Conservation (phyloP, 192 early-diverging fungal species). For the Podila epigama region DNA sequence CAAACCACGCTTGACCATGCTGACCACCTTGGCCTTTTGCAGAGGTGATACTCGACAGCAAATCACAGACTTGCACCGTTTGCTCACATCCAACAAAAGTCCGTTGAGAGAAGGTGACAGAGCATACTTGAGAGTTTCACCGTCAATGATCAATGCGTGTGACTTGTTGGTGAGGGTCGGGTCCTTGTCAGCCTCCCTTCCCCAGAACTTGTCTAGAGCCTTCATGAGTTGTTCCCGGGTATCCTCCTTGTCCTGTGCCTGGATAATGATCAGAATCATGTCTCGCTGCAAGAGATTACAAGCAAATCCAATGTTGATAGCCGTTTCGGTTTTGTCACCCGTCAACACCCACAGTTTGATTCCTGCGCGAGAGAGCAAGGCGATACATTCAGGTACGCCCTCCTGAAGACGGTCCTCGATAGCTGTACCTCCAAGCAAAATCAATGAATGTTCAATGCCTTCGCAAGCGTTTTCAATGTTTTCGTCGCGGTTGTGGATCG, state of each 20-base stretch:
- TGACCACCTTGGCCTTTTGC: slow-evolving; percentile 97
- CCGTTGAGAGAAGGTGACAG: slow-evolving; percentile 66
- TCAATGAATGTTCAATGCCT: slow-evolving; percentile 79
- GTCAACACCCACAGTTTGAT: slow-evolving; percentile 98
- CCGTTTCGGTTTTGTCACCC: slow-evolving; percentile 97
- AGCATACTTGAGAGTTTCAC: slow-evolving; percentile 82
- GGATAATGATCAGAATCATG: slow-evolving; percentile 86
- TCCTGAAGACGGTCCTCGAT: slow-evolving; percentile 98
- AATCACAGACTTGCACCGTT: slow-evolving; percentile 85
- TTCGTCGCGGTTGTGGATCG: slow-evolving; percentile 82
- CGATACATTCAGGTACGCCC: slow-evolving; percentile 95
- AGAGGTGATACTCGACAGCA: slow-evolving; percentile 96
- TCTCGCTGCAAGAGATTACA: slow-evolving; percentile 87
- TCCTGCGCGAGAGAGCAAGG: slow-evolving; percentile 81
- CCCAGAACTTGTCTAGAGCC: slow-evolving; percentile 66
- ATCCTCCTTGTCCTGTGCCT: slow-evolving; percentile 60
- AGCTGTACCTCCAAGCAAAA: slow-evolving; percentile 93
- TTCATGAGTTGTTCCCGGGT: slow-evolving; percentile 73
- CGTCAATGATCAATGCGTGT: slow-evolving; percentile 89
- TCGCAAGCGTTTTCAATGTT: slow-evolving; percentile 82
- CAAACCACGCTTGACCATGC: slow-evolving; percentile 81
- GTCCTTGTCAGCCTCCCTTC: slow-evolving; percentile 38
- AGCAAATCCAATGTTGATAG: slow-evolving; percentile 97
- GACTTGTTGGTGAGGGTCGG: slow-evolving; percentile 34
- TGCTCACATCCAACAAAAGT: slow-evolving; percentile 76